These are phyloP conservation scores for Sutorius eximius DNA, from an alignment of 1,284 basidiomycete species.

Conservation along the genomic window DNA sequence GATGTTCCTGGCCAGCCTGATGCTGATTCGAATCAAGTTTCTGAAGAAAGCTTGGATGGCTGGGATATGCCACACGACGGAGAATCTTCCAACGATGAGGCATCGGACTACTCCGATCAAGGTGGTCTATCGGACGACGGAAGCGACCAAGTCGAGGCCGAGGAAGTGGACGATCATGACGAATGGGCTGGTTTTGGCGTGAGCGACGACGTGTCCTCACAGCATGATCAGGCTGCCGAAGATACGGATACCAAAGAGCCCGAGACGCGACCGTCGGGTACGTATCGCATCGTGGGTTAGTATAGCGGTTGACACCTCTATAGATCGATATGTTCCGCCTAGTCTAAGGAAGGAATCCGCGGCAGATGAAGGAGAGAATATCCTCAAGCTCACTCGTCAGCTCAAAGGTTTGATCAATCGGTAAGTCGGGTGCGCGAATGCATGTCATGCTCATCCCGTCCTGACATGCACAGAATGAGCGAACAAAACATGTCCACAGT, in stretches of 20 bases:
- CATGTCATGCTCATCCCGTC: neutral
- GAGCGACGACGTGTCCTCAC: slow-evolving; percentile 13
- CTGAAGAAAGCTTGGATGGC: neutral
- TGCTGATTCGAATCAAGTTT: neutral
- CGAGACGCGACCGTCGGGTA: slow-evolving; percentile 21
- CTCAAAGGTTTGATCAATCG: slow-evolving; percentile 89
- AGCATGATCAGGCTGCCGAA: slow-evolving; percentile 18
- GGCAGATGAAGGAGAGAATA: slow-evolving; percentile 44
- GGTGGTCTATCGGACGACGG: slow-evolving; percentile 4
- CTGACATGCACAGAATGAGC: slow-evolving; percentile 59
- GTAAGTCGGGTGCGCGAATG: slow-evolving; percentile 40
- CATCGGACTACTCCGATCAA: slow-evolving; percentile 18
- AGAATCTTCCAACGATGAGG: slow-evolving; percentile 36
- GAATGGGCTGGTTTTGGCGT: slow-evolving; percentile 29
- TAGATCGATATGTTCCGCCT: slow-evolving; percentile 63
- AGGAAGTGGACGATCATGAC: neutral
- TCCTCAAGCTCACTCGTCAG: slow-evolving; percentile 71
- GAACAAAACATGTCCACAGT: slow-evolving; percentile 90
- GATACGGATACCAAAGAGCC: neutral
- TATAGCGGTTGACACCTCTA: neutral
- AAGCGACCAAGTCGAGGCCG: slow-evolving; percentile 3
- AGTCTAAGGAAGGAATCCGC: slow-evolving; percentile 50
- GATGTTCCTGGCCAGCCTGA: neutral
- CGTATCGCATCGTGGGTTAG: slow-evolving; percentile 13
- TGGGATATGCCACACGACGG: neutral